phyloP scores from a whole-genome alignment of 2,329 filamentous ascomycete genomes.

The Nothopassalora personata region DNA sequence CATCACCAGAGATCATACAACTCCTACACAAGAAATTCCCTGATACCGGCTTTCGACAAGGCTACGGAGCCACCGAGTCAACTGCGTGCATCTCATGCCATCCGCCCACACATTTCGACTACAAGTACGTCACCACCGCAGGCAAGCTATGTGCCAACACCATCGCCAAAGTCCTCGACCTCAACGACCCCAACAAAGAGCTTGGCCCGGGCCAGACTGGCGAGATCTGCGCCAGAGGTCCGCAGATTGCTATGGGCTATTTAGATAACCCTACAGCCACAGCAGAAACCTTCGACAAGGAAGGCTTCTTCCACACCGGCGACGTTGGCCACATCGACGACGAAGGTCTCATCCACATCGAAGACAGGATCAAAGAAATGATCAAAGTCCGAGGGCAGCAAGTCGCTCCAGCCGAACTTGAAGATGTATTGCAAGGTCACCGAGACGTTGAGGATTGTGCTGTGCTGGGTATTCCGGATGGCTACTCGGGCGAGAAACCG shows the following conservation, averaged over 20 bases:
- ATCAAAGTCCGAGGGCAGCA: conserved; percentile 63
- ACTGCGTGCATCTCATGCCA: conserved; percentile 60
- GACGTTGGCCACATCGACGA: conserved; percentile 53
- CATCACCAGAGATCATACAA: conserved; percentile 52
- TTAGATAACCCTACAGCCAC: conserved; percentile 31
- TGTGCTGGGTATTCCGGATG: conserved; percentile 50
- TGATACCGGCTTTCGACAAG: conserved; percentile 57
- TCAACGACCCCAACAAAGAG: conserved; percentile 44
- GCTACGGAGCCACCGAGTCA: conserved; percentile 65
- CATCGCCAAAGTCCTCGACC: conserved; percentile 53
- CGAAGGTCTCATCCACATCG: conserved; percentile 53
- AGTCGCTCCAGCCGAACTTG: conserved; percentile 59
- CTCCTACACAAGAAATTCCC: conserved; percentile 53
- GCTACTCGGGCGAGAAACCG: conserved; percentile 52
- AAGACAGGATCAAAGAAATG: conserved; percentile 62
- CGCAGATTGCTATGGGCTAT: conserved; percentile 38
- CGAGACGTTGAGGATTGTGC: conserved; percentile 53
- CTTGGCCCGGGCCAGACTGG: conserved; percentile 48
- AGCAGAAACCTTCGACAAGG: conserved; percentile 41
- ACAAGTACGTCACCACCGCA: conserved; percentile 52
- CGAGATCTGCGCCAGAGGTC: conserved; percentile 38
- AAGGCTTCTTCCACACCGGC: conserved; percentile 54
- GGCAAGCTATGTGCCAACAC: conserved; percentile 55
- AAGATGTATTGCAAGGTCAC: conserved; percentile 57
- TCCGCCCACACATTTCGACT: conserved; percentile 51